Base-by-base conservation (phyloP, 2,329 filamentous ascomycete genomes). In the Rutstroemia sp. region DNA sequence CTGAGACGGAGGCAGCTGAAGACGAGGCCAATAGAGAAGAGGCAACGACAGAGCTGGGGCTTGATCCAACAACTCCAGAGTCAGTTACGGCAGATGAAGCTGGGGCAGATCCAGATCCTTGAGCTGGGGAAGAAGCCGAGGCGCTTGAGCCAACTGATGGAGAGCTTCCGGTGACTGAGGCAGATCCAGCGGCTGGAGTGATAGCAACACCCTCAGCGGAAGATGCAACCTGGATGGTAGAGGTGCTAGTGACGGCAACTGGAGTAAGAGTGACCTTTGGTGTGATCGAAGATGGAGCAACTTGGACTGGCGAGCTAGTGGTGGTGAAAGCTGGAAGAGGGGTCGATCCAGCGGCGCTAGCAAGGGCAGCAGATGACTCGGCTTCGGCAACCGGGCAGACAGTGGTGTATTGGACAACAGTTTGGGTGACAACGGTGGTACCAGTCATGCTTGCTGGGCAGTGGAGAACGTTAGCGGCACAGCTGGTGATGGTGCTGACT, bases 401-500 rank as follows among this genome's bases (percentile, higher is more conserved):
- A 2, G 61, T 60, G 7, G 60, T 64, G 30, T 63, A 61, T 19
- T 60, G 48, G 8, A 58, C 39, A 5, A 25, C 42, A 14, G 58
- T 62, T 40, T 45, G 53, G 3, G 61, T 63, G 17, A 63, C 52
- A 17, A 62, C 50, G 6, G 58, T 42, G 17, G 57, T 48, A 25
- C 27, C 48, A 10, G 57, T 21, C 3, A 54, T 38, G 10, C 23
- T 51, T 9, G 58, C 56, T 12, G 62, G 61, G 19, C 62, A 63
- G 36, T 61, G 53, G 25, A 63, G 44, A 12, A 60, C 61, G 8
- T 59, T 59, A 7, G 56, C 21, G 19, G 56, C 57, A 51, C 62
- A 63, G 47, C 51, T 52, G 4, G 58, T 60, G 21, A 64, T 49
- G 16, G 59, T 61, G 23, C 50, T 53, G 6, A 52, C 34, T n/a